Conservation (phyloP, 2,329 filamentous ascomycete genomes). For the Lachnellula willkommii region DNA sequence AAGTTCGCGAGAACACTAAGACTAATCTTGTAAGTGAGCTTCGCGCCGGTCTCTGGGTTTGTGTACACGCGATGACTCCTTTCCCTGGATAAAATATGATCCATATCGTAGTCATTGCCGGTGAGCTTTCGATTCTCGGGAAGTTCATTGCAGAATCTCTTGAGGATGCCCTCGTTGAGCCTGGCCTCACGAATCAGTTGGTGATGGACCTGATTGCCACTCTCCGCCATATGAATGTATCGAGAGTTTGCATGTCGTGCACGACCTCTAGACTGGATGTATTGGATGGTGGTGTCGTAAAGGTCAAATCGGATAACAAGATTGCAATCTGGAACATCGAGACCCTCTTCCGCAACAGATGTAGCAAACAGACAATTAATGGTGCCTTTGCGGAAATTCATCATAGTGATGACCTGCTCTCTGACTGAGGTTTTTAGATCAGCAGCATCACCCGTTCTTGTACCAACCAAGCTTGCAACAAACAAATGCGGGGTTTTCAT, state of each 20-base stretch:
- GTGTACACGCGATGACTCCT: slow-evolving; percentile 40
- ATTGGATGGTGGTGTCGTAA: slow-evolving; percentile 86
- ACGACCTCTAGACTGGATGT: slow-evolving; percentile 86
- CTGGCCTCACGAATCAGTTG: slow-evolving; percentile 54
- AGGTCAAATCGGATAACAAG: slow-evolving; percentile 74
- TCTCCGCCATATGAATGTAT: slow-evolving; percentile 81
- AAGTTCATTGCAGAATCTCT: slow-evolving; percentile 68
- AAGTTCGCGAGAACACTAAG: slow-evolving; percentile 69
- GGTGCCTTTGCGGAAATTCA: slow-evolving; percentile 54
- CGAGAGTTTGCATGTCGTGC: slow-evolving; percentile 72
- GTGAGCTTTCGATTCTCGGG: slow-evolving; percentile 68
- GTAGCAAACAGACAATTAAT: slow-evolving; percentile 63
- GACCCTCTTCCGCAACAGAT: slow-evolving; percentile 61
- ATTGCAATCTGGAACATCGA: slow-evolving; percentile 65
- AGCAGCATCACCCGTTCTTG: slow-evolving; percentile 43
- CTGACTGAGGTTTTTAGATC: slow-evolving; percentile 59
- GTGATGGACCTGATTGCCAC: slow-evolving; percentile 57
- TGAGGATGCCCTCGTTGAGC: slow-evolving; percentile 58
- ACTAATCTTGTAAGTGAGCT: slow-evolving; percentile 70
- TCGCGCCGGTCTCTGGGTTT: slow-evolving; percentile 65
- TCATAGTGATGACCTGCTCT: slow-evolving; percentile 68
- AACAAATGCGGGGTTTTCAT: slow-evolving; percentile 55
- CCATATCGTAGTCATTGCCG: slow-evolving; percentile 52
- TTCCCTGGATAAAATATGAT: slow-evolving; percentile 49
- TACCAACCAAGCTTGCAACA: slow-evolving; percentile 57